Evolutionary conservation across 2,329 filamentous ascomycete genomes (phyloP).

Genomic region (Epichloe glyceriae): DNA sequence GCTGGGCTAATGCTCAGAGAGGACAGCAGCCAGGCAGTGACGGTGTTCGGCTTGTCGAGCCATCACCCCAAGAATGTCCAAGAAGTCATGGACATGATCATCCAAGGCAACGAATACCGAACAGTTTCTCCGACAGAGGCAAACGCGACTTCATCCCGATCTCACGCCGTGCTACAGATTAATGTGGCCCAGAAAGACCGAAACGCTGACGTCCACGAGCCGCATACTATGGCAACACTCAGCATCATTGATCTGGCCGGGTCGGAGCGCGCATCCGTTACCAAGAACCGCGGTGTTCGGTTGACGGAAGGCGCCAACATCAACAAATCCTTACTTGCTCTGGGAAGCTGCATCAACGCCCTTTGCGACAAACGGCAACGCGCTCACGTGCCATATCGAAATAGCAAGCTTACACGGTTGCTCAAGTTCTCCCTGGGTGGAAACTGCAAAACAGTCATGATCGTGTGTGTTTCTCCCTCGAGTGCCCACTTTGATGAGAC

Average conservation of each 20-base stretch:
- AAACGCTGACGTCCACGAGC: conserved; percentile 83
- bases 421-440: conserved; percentile 95
- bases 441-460: conserved; percentile 99
- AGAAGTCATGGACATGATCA: conserved; percentile 99
- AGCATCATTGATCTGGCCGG: conserved; percentile 97
- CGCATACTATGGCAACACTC: conserved; percentile 93
- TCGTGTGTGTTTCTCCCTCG: conserved; percentile 93
- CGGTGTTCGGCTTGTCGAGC: conserved; percentile 79
- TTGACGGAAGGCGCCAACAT: conserved; percentile 94
- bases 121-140: conserved; percentile 96
- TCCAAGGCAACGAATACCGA: conserved; percentile 83
- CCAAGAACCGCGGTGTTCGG: conserved; percentile 87
- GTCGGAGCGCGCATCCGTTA: conserved; percentile 89
- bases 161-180: conserved; percentile 93
- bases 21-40: conserved; percentile 86
- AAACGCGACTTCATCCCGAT: conserved; percentile 93
- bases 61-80: conserved; percentile 84
- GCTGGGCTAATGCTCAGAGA: conserved; percentile 82
- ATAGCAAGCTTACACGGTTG: conserved; percentile 90
- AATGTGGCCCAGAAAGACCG: conserved; percentile 90
- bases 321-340: conserved; percentile 90
- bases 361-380: conserved; percentile 84
- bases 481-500: conserved; percentile 97
- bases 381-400: conserved; percentile 92
- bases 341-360: conserved; percentile 97